Evolutionary conservation across 2,329 filamentous ascomycete species (phyloP).

Genomic region (Colletotrichum spinosum): DNA sequence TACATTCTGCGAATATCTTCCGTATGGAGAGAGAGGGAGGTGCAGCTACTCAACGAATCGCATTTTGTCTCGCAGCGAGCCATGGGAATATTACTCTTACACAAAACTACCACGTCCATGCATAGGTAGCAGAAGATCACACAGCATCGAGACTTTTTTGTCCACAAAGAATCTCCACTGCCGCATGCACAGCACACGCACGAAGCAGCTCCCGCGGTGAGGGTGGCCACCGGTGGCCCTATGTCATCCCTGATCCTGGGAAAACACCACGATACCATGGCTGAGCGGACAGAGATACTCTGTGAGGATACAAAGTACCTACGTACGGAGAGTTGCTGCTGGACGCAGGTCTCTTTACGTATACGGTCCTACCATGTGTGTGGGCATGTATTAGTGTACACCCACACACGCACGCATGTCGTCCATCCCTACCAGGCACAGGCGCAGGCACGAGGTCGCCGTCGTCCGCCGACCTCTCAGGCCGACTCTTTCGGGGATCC

Average conservation of each 20-base stretch:
- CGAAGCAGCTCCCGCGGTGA: conserved; percentile 2
- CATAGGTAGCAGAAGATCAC: not conserved
- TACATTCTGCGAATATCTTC: too few relatives aligned
- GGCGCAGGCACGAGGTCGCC: not conserved
- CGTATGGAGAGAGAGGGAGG: too few relatives aligned
- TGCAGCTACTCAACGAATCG: too few relatives aligned
- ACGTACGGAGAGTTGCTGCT: too few relatives aligned
- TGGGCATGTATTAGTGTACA: too few relatives aligned
- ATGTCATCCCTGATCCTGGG: conserved; percentile 16
- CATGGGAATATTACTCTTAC: not conserved
- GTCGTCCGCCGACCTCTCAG: conserved; percentile 12
- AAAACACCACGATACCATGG: too few relatives aligned
- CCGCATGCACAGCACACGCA: conserved; percentile 7
- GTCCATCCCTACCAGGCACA: conserved; percentile 24
- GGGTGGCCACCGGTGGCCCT: conserved; percentile 18
- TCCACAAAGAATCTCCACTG: not conserved
- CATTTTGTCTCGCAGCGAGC: not conserved
- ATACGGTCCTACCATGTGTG: too few relatives aligned
- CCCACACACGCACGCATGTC: not conserved
- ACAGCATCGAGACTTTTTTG: not conserved
- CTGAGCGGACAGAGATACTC: too few relatives aligned
- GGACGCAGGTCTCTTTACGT: too few relatives aligned
- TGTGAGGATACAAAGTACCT: too few relatives aligned
- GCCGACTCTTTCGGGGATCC: conserved; percentile 7
- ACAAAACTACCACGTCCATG: not conserved